These are phyloP conservation scores for Sclerotinia subarctica DNA, from an alignment of 2,329 filamentous ascomycete species.

Conservation along the genomic window DNA sequence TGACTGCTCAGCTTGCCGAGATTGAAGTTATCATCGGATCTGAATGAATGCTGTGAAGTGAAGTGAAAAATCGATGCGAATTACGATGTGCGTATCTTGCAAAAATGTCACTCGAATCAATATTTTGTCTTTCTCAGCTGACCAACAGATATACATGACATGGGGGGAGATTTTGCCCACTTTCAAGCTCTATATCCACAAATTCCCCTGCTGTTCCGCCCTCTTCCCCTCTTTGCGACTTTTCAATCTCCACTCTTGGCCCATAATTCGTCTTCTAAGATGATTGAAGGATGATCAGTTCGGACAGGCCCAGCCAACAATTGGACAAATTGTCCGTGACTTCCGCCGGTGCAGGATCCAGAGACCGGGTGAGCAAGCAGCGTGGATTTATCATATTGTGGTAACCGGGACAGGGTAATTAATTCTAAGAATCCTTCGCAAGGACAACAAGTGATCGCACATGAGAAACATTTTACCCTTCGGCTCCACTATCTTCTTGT, in stretches of 20 bases:
- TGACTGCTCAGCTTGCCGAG: conserved; percentile 14
- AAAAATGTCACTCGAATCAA: conserved; percentile 17
- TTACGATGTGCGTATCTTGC: conserved; percentile 6
- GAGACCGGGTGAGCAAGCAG: background rate
- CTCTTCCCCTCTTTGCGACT: conserved; percentile 9
- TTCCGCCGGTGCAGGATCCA: conserved; percentile 10
- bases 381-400: background rate
- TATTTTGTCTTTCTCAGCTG: conserved; percentile 19
- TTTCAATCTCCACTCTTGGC: conserved; percentile 20
- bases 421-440: background rate
- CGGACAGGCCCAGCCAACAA: background rate
- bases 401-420: background rate
- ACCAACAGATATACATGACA: conserved; percentile 10
- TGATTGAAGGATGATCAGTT: conserved; percentile 11
- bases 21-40: conserved; percentile 20
- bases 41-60: conserved; percentile 3
- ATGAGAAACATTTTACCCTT: conserved; percentile 9
- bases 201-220: conserved; percentile 11
- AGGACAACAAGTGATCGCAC: background rate
- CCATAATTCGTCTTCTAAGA: conserved; percentile 22
- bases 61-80: conserved; percentile 12
- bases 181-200: conserved; percentile 15
- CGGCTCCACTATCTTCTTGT: conserved; percentile 12
- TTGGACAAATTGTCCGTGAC: conserved; percentile 12
- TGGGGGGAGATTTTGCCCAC: conserved; percentile 9